These are phyloP conservation scores for Bolboschoenoplectus hybrid DNA, from an alignment of 202 grass and related monocot genomes.

Conservation along the genomic window DNA sequence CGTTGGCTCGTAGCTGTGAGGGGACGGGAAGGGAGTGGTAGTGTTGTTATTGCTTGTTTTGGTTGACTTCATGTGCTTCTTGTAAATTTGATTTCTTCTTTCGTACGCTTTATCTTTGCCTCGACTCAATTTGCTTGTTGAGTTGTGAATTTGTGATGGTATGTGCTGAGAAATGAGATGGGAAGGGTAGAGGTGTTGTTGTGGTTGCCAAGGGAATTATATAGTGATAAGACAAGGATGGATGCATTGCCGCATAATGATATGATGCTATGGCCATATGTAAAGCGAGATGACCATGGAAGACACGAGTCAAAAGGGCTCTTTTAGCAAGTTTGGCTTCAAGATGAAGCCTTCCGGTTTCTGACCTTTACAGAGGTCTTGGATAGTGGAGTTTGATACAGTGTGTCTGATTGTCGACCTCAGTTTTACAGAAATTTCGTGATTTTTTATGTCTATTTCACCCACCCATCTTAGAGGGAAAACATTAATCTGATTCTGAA, in stretches of 20 bases:
- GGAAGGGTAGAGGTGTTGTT: constrained; percentile 37
- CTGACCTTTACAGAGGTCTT: constrained; percentile 35
- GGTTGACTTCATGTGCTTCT: constrained; percentile 50
- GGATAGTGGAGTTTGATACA: constrained; percentile 26
- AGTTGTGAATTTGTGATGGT: not conserved
- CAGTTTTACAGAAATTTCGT: not conserved
- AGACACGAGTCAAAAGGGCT: constrained; percentile 32
- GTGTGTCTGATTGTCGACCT: not conserved
- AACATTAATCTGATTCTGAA: not conserved
- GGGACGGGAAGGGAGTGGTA: constrained; percentile 22
- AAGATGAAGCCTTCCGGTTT: constrained; percentile 40
- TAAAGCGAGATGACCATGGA: constrained; percentile 37
- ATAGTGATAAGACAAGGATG: constrained; percentile 22
- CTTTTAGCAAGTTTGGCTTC: constrained; percentile 44
- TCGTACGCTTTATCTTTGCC: not conserved
- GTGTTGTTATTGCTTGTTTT: constrained; percentile 39
- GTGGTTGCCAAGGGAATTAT: constrained; percentile 8
- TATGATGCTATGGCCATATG: constrained; percentile 17
- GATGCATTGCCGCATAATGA: not conserved
- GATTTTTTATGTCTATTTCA: not conserved
- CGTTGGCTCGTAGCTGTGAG: constrained; percentile 51
- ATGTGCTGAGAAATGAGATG: constrained; percentile 28
- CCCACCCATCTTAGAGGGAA: not conserved
- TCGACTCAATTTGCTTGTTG: not conserved
- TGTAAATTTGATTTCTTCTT: not conserved